Base-by-base conservation (phyloP, 306 rosid genomes). In the Prunus mira region DNA sequence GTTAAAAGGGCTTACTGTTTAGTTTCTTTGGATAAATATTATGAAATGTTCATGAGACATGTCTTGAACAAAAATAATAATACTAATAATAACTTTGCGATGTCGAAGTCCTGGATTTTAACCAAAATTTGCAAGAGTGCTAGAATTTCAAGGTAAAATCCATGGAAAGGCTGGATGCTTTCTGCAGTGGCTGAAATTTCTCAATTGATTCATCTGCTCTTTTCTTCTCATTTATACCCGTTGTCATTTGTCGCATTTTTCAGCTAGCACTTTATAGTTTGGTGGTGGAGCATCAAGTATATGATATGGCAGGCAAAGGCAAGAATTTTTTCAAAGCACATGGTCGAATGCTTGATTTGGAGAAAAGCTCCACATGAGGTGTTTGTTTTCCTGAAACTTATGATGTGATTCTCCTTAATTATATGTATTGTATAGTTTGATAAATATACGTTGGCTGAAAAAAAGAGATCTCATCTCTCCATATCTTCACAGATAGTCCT, bases 321-420 rank as follows among this genome's bases (percentile, higher is more conserved):
- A 89, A 86, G 98, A 93, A 84, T 93, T 93, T 81, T 93, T 91
- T 32, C 3, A 82, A 85, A 79, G 88, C 95, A 78, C 89, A 84
- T 51, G 98, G 98, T 95, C 20, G 91, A 86, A 78, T 74, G 91
- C 86, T 78, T 67, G 47, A 87, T 93, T 60, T 93, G 98, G 98
- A 93, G 98, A 65, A 93, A 79, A 83, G 86, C 87, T 88, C 96
- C 93, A 46, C 87, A 90, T 56, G 90, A 93, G 97, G 98, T 93
- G 73, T 66, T 55, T 38, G 58, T 55, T 73, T 41, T 34, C 14
- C 10, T 71, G 67, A 66, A 24, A 77, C 67, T 32, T 74, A 43
- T 75, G 25, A 18, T 25, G 3, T 78, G 77, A 27, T 72, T 77
- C 76, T 72, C 43, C 28, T 67, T 68, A 27, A 38, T 38, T 38